Conservation (phyloP, 2,329 filamentous ascomycete genomes). For the Monosporascus sp. region DNA sequence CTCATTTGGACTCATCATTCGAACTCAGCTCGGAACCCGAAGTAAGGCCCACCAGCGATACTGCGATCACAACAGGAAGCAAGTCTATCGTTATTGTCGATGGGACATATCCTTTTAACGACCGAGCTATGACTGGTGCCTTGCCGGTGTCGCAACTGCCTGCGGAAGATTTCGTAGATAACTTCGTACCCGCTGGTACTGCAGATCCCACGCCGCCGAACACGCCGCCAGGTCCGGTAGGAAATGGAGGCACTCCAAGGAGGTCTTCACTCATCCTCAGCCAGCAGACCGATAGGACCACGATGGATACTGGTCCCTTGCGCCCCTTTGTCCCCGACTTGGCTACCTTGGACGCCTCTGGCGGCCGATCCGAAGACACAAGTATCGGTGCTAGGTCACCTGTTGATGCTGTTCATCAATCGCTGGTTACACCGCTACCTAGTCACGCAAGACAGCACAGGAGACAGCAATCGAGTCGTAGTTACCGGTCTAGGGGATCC, state of each 20-base stretch:
- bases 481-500: conserved; percentile 45
- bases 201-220: conserved; percentile 55
- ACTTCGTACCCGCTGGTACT: conserved; percentile 39
- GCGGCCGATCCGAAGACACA: conserved; percentile 27
- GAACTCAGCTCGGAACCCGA: conserved; percentile 28
- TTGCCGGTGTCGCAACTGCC: conserved; percentile 39
- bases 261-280: conserved; percentile 52
- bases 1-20: conserved; percentile 38
- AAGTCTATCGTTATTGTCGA: conserved; percentile 88
- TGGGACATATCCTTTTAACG: conserved; percentile 48
- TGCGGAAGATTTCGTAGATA: conserved; percentile 48
- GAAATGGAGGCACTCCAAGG: conserved; percentile 37
- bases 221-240: conserved; percentile 46
- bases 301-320: conserved; percentile 33
- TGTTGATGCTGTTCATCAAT: conserved; percentile 21
- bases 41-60: conserved; percentile 44
- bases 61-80: conserved; percentile 69
- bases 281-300: conserved; percentile 35
- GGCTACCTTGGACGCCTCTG: conserved; percentile 28
- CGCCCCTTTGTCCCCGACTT: conserved; percentile 45
- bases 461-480: conserved; percentile 42
- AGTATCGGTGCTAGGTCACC: conserved; percentile 24
- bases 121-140: conserved; percentile 47
- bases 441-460: conserved; percentile 33
- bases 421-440: conserved; percentile 26